Percentiles rank a stretch among this genome's conserved stretches.
Evolutionary conservation across 2,329 filamentous ascomycete genomes (phyloP).

Genomic region (Celoporthe dispersa): DNA sequence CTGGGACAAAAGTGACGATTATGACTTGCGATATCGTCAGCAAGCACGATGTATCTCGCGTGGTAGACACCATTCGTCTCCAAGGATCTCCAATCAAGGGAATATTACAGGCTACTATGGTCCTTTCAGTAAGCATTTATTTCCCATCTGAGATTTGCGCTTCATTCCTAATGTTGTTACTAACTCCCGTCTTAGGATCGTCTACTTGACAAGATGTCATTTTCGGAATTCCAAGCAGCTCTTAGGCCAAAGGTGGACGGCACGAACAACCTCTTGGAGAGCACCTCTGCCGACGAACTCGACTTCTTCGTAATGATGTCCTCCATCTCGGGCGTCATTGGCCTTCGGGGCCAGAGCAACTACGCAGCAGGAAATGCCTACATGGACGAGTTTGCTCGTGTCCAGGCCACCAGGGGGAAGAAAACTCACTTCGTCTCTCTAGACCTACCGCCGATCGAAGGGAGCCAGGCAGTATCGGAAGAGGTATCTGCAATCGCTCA

Average conservation of each 20-base stretch:
- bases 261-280: conserved; percentile 31
- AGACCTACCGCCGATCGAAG: background rate
- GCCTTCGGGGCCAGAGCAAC: conserved; percentile 38
- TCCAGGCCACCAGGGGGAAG: background rate
- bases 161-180: background rate
- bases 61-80: conserved; percentile 8
- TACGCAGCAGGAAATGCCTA: conserved; percentile 44
- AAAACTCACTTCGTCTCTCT: background rate
- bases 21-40: conserved; percentile 42
- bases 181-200: background rate
- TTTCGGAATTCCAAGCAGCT: background rate
- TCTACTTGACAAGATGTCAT: background rate
- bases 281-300: conserved; percentile 26
- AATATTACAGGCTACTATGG: conserved; percentile 49
- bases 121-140: conserved; percentile 33
- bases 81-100: conserved; percentile 42
- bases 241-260: conserved; percentile 29
- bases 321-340: conserved; percentile 41
- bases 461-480: background rate
- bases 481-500: background rate
- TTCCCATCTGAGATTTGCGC: background rate
- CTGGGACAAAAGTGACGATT: conserved; percentile 32
- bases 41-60: conserved; percentile 20
- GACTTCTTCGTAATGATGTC: conserved; percentile 45
- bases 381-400: conserved; percentile 28